These are phyloP conservation scores for Bothriochloa decipiens DNA, from an alignment of 176 grass and related monocot genomes.

Conservation along the genomic window DNA sequence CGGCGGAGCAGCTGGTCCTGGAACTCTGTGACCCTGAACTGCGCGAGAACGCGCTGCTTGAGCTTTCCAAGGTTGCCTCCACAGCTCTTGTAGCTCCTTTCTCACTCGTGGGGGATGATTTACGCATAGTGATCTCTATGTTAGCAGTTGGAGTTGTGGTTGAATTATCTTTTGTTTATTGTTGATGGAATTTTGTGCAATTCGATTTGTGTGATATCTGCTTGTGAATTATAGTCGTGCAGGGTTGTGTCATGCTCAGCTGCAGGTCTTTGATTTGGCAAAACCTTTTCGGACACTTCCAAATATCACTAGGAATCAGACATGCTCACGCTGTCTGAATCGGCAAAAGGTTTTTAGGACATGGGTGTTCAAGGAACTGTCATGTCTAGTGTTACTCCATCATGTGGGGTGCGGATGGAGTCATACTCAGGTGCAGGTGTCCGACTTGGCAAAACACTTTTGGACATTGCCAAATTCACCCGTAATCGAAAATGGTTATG, in stretches of 20 bases:
- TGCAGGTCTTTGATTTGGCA: neutral
- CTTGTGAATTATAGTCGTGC: neutral
- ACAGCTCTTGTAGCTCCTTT: neutral
- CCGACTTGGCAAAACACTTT: neutral
- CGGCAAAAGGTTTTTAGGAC: neutral
- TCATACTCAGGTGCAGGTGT: neutral
- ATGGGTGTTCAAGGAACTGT: neutral
- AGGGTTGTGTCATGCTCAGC: neutral
- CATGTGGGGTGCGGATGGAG: neutral
- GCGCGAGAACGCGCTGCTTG: conserved; percentile 92
- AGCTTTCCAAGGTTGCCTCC: conserved; percentile 83
- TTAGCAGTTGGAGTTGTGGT: neutral
- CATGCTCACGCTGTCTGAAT: neutral
- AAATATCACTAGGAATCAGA: neutral
- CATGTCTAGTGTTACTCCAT: neutral
- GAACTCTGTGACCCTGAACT: conserved; percentile 92
- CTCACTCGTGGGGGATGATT: neutral
- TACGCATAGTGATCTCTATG: neutral
- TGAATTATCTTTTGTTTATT: neutral
- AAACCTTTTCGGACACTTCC: neutral
- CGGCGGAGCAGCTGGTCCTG: conserved; percentile 91
- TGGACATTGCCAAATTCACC: neutral
- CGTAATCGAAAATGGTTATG: neutral
- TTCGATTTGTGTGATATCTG: neutral
- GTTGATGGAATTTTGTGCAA: conserved; percentile 13